phyloP scores from a whole-genome alignment of 2,329 filamentous ascomycete species.

The Drechslerella dactyloides region DNA sequence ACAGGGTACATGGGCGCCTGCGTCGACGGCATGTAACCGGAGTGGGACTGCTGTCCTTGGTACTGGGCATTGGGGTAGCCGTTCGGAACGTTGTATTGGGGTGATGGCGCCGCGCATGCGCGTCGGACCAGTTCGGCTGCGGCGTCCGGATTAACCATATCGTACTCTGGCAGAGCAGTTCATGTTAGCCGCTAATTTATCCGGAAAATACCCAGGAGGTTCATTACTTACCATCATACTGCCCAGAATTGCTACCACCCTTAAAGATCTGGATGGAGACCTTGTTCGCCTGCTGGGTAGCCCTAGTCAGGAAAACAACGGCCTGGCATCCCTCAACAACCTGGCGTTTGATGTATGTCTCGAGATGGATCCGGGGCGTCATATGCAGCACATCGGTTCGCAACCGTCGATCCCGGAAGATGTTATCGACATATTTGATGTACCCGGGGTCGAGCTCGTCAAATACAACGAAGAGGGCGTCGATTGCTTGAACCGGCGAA shows the following conservation, averaged over 20 bases:
- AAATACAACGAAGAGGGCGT: constrained; percentile 21
- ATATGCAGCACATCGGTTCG: constrained; percentile 80
- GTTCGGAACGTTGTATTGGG: constrained; percentile 57
- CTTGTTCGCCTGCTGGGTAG: constrained; percentile 72
- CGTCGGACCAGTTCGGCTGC: constrained; percentile 81
- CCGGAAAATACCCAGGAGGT: constrained; percentile 13
- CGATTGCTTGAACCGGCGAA: constrained; percentile 64
- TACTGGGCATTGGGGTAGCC: constrained; percentile 56
- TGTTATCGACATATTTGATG: constrained; percentile 78
- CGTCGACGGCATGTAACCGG: constrained; percentile 54
- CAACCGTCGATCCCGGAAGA: constrained; percentile 74
- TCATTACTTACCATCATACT: constrained; percentile 69
- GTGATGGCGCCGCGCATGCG: constrained; percentile 64
- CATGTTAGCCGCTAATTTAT: constrained; percentile 32
- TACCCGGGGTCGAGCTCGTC: constrained; percentile 55
- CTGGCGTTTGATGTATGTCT: constrained; percentile 80
- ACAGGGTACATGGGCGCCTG: constrained; percentile 56
- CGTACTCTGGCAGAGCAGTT: constrained; percentile 68
- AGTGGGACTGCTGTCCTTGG: constrained; percentile 53
- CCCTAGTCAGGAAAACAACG: constrained; percentile 76
- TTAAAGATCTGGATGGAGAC: constrained; percentile 87
- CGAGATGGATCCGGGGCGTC: constrained; percentile 75
- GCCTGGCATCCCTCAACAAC: constrained; percentile 87
- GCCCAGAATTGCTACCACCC: constrained; percentile 70
- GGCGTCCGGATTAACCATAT: constrained; percentile 76